Evolutionary conservation across 441 rosid species (phyloP).

Genomic region (Pelargonium cotyledonis): DNA sequence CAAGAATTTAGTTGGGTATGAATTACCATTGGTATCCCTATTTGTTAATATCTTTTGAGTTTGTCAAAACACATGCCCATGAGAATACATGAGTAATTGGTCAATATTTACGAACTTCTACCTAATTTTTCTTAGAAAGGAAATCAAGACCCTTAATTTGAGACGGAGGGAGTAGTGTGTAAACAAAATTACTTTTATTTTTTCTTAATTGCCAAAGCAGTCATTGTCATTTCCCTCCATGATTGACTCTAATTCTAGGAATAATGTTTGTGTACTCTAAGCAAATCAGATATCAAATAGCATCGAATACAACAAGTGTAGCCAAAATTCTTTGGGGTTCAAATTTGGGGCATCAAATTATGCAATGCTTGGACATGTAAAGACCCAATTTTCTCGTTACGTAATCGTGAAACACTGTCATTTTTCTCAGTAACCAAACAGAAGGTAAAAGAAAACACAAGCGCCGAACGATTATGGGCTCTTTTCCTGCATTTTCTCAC

Average conservation of each 20-base stretch:
- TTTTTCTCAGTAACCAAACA: slow-evolving; percentile 3
- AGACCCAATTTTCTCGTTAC: not conserved
- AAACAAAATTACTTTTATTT: not conserved
- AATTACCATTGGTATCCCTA: no score
- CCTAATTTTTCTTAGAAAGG: no score
- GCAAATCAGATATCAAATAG: not conserved
- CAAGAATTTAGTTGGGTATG: no score
- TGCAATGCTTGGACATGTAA: not conserved
- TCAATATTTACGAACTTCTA: no score
- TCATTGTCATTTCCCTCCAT: not conserved
- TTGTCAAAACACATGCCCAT: not conserved
- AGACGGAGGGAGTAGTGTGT: no score
- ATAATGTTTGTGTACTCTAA: not conserved
- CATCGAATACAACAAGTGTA: not conserved
- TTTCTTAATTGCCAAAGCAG: not conserved
- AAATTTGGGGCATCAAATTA: not conserved
- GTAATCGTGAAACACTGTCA: not conserved
- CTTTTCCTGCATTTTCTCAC: slow-evolving; percentile 6
- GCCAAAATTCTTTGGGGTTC: not conserved
- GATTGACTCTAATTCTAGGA: not conserved
- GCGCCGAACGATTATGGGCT: not conserved
- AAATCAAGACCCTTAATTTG: no score
- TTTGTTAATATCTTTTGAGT: no score
- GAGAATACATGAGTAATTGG: not conserved
- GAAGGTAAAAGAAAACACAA: not conserved